Percentiles rank a stretch among this genome's conserved stretches.
phyloP scores from a whole-genome alignment of 108 stramenopile species.

The Bacterosira constricta region DNA sequence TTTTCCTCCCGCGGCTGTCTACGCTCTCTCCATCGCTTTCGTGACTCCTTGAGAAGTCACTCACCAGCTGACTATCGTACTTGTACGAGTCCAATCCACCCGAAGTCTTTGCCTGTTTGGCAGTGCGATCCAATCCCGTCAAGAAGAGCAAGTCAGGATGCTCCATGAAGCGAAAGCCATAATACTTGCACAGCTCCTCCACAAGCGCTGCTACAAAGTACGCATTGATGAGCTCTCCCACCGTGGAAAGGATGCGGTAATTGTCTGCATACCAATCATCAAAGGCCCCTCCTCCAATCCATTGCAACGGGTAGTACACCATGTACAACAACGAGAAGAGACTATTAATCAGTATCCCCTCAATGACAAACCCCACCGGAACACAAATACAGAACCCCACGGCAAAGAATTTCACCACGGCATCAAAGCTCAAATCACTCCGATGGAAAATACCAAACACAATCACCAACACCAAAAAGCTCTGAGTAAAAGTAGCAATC shows the following conservation, averaged over 20 bases:
- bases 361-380: constrained; percentile 76
- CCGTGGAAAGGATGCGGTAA: constrained; percentile 61
- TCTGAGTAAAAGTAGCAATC: constrained; percentile 77
- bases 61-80: constrained; percentile 49
- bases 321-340: constrained; percentile 47
- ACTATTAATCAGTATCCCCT: constrained; percentile 68
- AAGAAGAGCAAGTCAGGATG: constrained; percentile 88
- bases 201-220: constrained; percentile 82
- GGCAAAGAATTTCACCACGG: constrained; percentile 86
- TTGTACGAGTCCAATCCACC: constrained; percentile 81
- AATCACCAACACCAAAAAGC: constrained; percentile 72
- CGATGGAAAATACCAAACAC: constrained; percentile 88
- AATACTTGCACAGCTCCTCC: constrained; percentile 90
- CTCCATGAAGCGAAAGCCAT: constrained; percentile 83
- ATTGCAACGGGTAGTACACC: constrained; percentile 46
- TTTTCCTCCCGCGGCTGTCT: constrained; percentile 22
- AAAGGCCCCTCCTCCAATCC: constrained; percentile 55
- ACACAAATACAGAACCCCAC: constrained; percentile 84
- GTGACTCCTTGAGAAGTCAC: constrained; percentile 41
- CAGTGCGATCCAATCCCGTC: constrained; percentile 72
- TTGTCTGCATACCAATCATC: constrained; percentile 58
- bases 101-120: constrained; percentile 59
- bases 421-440: constrained; percentile 88
- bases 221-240: constrained; percentile 79
- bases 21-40: constrained; percentile 45